A percentile compares a stretch with the other conserved stretches of the same genome.
These are phyloP conservation scores for Colletotrichum sp. DNA, from an alignment of 2,329 filamentous ascomycete species.

Conservation along the genomic window DNA sequence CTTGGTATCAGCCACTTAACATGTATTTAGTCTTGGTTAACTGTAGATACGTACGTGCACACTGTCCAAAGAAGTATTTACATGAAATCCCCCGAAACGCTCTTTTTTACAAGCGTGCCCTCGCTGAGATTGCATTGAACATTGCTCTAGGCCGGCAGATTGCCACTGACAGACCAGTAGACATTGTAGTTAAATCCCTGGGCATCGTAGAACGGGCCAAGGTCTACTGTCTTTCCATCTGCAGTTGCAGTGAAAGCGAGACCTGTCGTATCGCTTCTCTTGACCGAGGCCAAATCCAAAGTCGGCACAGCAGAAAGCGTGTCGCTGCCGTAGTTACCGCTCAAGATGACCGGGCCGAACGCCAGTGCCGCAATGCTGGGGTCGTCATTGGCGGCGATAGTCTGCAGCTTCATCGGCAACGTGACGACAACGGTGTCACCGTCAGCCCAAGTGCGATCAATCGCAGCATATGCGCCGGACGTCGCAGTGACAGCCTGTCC, in stretches of 20 bases:
- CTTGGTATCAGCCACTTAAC: neutral
- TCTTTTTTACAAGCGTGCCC: neutral
- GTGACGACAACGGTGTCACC: conserved; percentile 47
- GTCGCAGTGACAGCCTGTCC: conserved; percentile 31
- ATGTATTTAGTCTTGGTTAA: neutral
- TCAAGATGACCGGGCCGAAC: conserved; percentile 49
- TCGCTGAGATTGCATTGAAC: neutral
- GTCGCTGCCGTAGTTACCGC: conserved; percentile 47
- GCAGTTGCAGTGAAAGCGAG: conserved; percentile 38
- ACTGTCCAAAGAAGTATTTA: neutral
- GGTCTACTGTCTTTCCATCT: conserved; percentile 29
- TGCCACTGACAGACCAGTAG: conserved; percentile 36
- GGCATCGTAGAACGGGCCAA: conserved; percentile 46
- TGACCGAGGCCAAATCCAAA: conserved; percentile 32
- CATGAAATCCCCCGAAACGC: neutral
- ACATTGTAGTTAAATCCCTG: conserved; percentile 47
- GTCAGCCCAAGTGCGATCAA: conserved; percentile 45
- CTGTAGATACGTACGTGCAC: neutral
- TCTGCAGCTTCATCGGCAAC: conserved; percentile 49
- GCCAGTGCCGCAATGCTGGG: conserved; percentile 45
- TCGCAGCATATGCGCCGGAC: conserved; percentile 44
- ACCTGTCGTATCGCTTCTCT: conserved; percentile 21
- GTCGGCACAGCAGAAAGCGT: conserved; percentile 29
- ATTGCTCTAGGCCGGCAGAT: neutral
- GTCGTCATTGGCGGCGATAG: conserved; percentile 52